Percentiles rank a stretch among this genome's conserved stretches.
These are phyloP conservation scores for Eutrema yunnanense DNA, from an alignment of 345 rosid genomes.

Conservation along the genomic window DNA sequence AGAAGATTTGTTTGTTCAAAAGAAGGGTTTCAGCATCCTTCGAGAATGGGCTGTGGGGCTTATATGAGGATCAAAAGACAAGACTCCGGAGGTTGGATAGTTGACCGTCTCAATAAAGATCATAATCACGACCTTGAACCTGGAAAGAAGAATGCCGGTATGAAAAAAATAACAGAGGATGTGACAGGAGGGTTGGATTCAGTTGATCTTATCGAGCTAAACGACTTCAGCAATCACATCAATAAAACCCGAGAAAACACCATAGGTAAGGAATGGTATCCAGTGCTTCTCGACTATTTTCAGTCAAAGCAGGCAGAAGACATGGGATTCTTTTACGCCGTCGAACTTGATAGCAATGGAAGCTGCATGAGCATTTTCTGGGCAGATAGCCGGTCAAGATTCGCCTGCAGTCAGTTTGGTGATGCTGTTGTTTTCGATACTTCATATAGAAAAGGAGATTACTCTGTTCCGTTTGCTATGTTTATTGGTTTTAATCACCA, in stretches of 20 bases:
- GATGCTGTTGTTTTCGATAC: conserved; percentile 72
- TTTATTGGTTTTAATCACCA: conserved; percentile 85
- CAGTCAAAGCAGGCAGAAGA: conserved; percentile 75
- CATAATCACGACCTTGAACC: conserved; percentile 70
- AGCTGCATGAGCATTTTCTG: conserved; percentile 68
- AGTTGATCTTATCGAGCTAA: conserved; percentile 38
- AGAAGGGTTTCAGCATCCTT: conserved; percentile 94
- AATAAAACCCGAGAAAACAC: conserved; percentile 38
- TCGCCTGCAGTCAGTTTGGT: conserved; percentile 77
- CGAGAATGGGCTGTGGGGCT: conserved; percentile 91
- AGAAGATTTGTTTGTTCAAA: conserved; percentile 87
- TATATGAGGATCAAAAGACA: conserved; percentile 88
- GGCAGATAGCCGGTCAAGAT: conserved; percentile 88
- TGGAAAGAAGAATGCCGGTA: conserved; percentile 38
- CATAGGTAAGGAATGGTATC: conserved; percentile 73
- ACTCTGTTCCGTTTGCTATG: conserved; percentile 68
- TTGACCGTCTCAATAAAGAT: conserved; percentile 68
- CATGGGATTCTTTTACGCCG: conserved; percentile 72
- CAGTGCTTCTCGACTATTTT: conserved; percentile 59
- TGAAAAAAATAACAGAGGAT: conserved; percentile 56
- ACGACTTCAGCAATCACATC: conserved; percentile 22
- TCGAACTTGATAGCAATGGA: conserved; percentile 56
- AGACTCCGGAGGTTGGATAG: conserved; percentile 72
- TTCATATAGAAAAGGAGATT: conserved; percentile 55
- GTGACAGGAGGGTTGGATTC: conserved; percentile 45